Base-by-base conservation (phyloP, 2,329 filamentous ascomycete species). In the Cadophora sp. region DNA sequence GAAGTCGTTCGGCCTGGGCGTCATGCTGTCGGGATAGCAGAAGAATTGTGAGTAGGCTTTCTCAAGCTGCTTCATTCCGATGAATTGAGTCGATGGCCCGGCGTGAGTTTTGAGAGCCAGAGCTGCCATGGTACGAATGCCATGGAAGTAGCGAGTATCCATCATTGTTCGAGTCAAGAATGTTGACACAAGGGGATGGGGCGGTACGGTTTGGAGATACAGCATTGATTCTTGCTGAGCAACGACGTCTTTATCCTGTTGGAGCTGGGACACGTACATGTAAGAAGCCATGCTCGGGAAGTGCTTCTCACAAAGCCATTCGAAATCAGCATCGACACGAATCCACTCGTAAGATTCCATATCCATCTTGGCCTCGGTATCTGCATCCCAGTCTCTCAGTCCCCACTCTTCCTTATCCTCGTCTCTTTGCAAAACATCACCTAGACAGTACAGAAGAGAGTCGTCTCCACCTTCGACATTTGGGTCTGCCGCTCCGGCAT, bases 341-440 rank as follows among this genome's bases (percentile, higher is more conserved):
- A 99, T 97, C 96, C 97, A 99, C 79, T 99, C 96, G 76, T 97
- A 99, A 0, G 93, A 97, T 78, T 99, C 96, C 72, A 94, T 89
- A 66, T 96, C 93, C 94, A 99, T 98, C 75, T 89, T 90, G 43
- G 91, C 87, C 79, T 98, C 94, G 19, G 95, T 93, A 65, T 97
- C 93, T 68, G 91, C 87, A 59, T 92, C 91, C 94, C 95, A 99
- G 72, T 98, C 95, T 6, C 89, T 87, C 6, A 99, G 84, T 62
- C 87, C 89, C 95, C 96, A 99, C 51, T 93, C 89, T 62, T 87
- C 83, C 56, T 93, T 87, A 65, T 99, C 96, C 70, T 97, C 91
- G 9, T 91, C 88, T 4, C 87, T 89, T 75, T 96, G 91, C 48
- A 99, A 86, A 9, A 97, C 91, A 79, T 99, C 96, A 31, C 96